Conservation (phyloP, 148 eudicot genomes). For the Rhododendron ovatum region DNA sequence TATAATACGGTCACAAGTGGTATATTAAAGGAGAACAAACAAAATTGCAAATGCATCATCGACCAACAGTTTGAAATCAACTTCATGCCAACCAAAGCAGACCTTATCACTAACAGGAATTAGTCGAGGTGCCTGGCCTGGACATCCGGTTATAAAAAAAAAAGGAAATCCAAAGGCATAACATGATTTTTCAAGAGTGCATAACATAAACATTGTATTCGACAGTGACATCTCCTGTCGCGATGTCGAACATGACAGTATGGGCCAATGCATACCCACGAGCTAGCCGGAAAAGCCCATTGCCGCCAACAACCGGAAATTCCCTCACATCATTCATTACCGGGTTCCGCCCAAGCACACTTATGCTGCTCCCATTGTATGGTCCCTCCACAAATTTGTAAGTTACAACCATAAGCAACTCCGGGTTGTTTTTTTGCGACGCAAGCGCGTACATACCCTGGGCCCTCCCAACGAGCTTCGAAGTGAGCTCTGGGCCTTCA, state of each 20-base stretch:
- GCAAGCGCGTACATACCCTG: constrained; percentile 46
- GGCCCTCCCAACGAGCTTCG: constrained; percentile 39
- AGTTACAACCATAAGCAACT: constrained; percentile 38
- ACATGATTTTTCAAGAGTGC: background rate
- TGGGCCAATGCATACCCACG: constrained; percentile 47
- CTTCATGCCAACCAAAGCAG: background rate
- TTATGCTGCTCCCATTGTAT: constrained; percentile 43
- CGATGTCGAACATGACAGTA: constrained; percentile 19
- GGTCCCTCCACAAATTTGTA: constrained; percentile 34
- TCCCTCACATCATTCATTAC: constrained; percentile 25
- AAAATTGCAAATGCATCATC: background rate
- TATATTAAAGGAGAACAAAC: background rate
- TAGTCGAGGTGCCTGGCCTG: no score
- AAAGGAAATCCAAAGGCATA: no score
- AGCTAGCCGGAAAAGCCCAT: constrained; percentile 45
- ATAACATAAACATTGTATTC: constrained; percentile 37
- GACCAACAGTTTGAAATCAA: background rate
- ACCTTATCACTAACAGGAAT: no score
- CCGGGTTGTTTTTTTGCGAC: constrained; percentile 6
- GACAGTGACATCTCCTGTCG: constrained; percentile 33
- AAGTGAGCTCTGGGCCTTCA: constrained; percentile 18
- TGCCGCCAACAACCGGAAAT: constrained; percentile 52
- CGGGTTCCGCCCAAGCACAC: constrained; percentile 37
- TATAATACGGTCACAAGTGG: no score
- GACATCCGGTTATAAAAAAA: no score